Percentiles rank a stretch among this genome's conserved stretches.
These are phyloP conservation scores for Fusarium nelsonii DNA, from an alignment of 2,329 filamentous ascomycete genomes.

Conservation along the genomic window DNA sequence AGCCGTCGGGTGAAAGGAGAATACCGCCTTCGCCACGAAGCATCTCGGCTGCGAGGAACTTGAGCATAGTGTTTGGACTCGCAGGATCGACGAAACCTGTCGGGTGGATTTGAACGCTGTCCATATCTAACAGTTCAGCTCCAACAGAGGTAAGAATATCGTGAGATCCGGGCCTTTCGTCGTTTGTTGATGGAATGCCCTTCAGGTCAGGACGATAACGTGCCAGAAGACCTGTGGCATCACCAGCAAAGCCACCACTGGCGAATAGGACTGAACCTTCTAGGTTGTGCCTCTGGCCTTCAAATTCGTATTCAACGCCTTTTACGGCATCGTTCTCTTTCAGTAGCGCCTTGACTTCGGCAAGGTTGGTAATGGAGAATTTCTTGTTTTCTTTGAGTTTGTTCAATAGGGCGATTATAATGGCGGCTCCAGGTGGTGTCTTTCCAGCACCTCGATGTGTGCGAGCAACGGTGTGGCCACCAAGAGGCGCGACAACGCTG, in stretches of 20 bases:
- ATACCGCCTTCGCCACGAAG: conserved; percentile 73
- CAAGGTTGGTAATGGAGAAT: conserved; percentile 65
- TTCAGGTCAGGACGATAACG: conserved; percentile 69
- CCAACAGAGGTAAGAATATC: conserved; percentile 55
- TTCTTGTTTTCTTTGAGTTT: conserved; percentile 61
- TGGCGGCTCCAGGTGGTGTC: conserved; percentile 69
- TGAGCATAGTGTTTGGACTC: conserved; percentile 60
- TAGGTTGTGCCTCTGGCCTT: conserved; percentile 55
- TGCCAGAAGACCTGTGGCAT: conserved; percentile 67
- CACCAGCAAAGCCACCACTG: conserved; percentile 72
- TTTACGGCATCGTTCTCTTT: conserved; percentile 54
- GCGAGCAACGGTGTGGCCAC: conserved; percentile 66
- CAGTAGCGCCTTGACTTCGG: conserved; percentile 66
- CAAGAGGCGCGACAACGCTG: conserved; percentile 68
- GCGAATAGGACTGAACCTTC: conserved; percentile 68
- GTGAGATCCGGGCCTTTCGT: conserved; percentile 67
- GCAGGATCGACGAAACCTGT: conserved; percentile 72
- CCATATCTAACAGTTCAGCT: conserved; percentile 63
- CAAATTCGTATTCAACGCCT: conserved; percentile 64
- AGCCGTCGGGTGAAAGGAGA: conserved; percentile 60
- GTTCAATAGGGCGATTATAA: conserved; percentile 66
- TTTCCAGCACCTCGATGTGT: conserved; percentile 65
- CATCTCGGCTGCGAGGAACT: conserved; percentile 74
- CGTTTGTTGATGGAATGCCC: conserved; percentile 73
- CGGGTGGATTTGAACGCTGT: conserved; percentile 72